phyloP scores from a whole-genome alignment of 371 early-diverging fungal genomes.

The Mortierella sp. region DNA sequence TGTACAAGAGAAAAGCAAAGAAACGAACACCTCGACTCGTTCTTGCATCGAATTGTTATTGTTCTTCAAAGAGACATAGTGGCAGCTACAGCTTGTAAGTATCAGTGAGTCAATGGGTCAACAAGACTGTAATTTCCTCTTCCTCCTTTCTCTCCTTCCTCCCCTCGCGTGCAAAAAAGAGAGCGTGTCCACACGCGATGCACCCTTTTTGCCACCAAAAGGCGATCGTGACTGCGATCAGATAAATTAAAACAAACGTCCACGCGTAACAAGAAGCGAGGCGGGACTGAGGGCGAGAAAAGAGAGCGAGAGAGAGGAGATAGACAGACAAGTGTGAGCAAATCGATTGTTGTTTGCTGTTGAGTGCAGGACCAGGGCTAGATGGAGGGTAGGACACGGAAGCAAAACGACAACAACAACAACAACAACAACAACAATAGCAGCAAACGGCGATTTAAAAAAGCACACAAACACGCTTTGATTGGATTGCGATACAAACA shows the following conservation, averaged over 20 bases:
- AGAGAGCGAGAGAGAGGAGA: neutral
- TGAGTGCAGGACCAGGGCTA: neutral
- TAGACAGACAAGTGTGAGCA: neutral
- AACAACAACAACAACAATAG: neutral
- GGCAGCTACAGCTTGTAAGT: neutral
- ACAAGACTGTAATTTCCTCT: neutral
- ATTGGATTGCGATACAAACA: neutral
- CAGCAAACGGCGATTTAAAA: neutral
- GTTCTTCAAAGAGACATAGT: too few species aligned
- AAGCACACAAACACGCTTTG: neutral
- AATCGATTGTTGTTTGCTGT: neutral
- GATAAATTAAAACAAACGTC: neutral
- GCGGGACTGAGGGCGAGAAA: too few species aligned
- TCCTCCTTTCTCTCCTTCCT: neutral
- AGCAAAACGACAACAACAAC: neutral
- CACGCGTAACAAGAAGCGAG: neutral
- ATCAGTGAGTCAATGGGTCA: too few species aligned
- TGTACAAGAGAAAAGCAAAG: too few species aligned
- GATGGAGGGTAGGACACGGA: neutral
- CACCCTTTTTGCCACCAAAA: conserved; percentile 5
- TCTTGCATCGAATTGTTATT: too few species aligned
- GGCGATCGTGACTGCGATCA: neutral
- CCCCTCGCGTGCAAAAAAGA: neutral
- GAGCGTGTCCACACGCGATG: neutral
- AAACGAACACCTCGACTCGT: too few species aligned